phyloP scores from a whole-genome alignment of 805 yeast species.

The Candida krabiensis region DNA sequence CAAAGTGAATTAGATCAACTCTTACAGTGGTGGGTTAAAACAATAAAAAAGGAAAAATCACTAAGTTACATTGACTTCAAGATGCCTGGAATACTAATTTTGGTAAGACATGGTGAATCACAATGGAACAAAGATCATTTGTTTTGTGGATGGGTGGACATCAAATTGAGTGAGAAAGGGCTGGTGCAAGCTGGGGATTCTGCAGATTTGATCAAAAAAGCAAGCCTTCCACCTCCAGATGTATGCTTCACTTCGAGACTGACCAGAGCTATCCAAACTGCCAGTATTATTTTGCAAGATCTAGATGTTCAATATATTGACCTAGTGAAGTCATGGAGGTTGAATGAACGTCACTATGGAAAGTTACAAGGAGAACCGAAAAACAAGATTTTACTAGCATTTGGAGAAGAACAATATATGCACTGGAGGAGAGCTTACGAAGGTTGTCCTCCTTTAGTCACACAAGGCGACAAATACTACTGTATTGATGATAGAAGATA shows the following conservation, averaged over 20 bases:
- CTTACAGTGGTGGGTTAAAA: too few species aligned
- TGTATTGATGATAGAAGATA: constrained; percentile 41
- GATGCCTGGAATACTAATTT: constrained; percentile 40
- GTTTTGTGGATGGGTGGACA: constrained; percentile 88
- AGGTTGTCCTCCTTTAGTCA: constrained; percentile 62
- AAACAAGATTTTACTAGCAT: constrained; percentile 59
- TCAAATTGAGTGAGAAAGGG: constrained; percentile 66
- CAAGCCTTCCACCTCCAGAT: constrained; percentile 46
- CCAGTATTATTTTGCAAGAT: constrained; percentile 60
- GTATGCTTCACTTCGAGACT: constrained; percentile 69
- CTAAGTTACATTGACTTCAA: too few species aligned
- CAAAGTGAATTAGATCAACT: too few species aligned
- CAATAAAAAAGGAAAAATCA: too few species aligned
- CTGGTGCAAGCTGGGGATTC: constrained; percentile 65
- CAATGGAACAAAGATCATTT: constrained; percentile 73
- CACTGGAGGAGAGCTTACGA: constrained; percentile 76
- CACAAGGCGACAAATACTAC: constrained; percentile 37
- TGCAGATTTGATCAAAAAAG: constrained; percentile 55
- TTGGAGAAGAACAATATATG: constrained; percentile 75
- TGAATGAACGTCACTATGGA: constrained; percentile 85
- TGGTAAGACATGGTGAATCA: constrained; percentile 83
- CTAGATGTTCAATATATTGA: constrained; percentile 50
- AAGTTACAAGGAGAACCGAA: constrained; percentile 77
- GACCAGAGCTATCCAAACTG: constrained; percentile 73
- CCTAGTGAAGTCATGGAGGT: constrained; percentile 70